Base-by-base conservation (phyloP, 306 rosid genomes). In the Cicer judaicum region DNA sequence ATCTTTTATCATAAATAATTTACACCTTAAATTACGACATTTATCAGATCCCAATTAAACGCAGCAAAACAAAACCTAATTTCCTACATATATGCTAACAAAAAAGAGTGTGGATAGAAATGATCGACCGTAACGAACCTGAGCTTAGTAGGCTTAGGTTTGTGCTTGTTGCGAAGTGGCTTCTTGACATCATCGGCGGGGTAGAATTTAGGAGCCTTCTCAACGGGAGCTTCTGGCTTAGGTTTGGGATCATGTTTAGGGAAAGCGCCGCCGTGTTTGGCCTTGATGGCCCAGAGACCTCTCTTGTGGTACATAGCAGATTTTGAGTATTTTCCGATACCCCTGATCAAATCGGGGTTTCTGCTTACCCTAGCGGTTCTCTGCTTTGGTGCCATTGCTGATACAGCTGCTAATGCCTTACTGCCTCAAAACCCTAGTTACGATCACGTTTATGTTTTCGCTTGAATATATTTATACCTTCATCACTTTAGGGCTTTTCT, bases 281-380 rank as follows among this genome's bases (percentile, higher is more conserved):
- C 93, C 84, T 89, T 89, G 77, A 89, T 86, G 2, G 93, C 93
- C 93, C 90, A 89, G 0, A 89, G 82, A 10, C 93, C 93, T 7
- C 93, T 76, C 73, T 89, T 89, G 78, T 89, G 93, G 76, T 89
- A 89, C 93, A 86, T 89, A 46, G 82, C 4, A 0, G 90, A 89
- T 52, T 85, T 77, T 0, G 93, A 82, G 79, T 80, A 82, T 62
- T 86, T 89, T 4, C 93, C 89, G 9, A 89, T 78, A 1, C 93
- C 93, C 39, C 93, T 49, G 6, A 89, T 83, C 41, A 89, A 72
- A 43, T 86, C 93, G 1, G 93, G 93, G 85, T 89, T 89, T 7
- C 93, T 36, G 75, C 75, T 78, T 0, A 80, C 86, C 70, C 73
- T 79, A 0, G 84, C 77, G 7, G 42, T 46, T 64, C 73, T 78